Evolutionary conservation across 2,329 filamentous ascomycete species (phyloP), one percentile per base, ranked within the genome.

Genomic region (Hypoxylon sp.): DNA sequence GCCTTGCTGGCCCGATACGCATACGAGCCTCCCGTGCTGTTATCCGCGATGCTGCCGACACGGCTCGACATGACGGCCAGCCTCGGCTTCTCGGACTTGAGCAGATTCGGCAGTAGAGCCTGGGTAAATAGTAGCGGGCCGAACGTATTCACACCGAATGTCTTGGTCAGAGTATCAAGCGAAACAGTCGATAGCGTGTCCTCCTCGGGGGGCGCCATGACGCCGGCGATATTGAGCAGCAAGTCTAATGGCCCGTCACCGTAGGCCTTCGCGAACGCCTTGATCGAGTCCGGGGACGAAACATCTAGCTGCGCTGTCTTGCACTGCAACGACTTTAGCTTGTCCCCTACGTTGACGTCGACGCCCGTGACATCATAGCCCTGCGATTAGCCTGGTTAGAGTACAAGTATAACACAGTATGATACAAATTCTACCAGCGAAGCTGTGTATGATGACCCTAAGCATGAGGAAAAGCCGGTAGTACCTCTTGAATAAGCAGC

Each of bases 401-500:
- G 9, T 25, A 52, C 11, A 14, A n/a, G 5, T 52, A 30, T 41
- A 41, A 11, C 13, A n/a, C 28, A 1, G 9, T 30, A 30, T 7
- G 28, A 6, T 30, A 7, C 2, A 30, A 30, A 7, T 30, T 30
- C 28, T 6, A 30, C 28, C 28, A 6, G 3, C 5, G 6, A 30
- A 30, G 2, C 28, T 7, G 6, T 30, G 28, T 30, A 7, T 7
- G 28, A 21, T 21, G 9, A 43, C 17, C 17, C 38, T 7, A 3
- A 2, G 3, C 10, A 43, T 21, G 17, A 21, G 17, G 14, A 21
- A 17, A 36, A 7, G 36, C 23, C 41, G 19, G 30, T 21, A 49
- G 53, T 48, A 71, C 71, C 51, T 71, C 71, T 38, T 56, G 41
- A 36, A 68, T 69, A 32, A 74, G 69, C 10, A 73, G 41, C 51